A percentile compares a stretch with the other conserved stretches of the same genome.
These are phyloP conservation scores for Isoetes taiwanensis DNA, from an alignment of 75 land plant species.

Conservation along the genomic window DNA sequence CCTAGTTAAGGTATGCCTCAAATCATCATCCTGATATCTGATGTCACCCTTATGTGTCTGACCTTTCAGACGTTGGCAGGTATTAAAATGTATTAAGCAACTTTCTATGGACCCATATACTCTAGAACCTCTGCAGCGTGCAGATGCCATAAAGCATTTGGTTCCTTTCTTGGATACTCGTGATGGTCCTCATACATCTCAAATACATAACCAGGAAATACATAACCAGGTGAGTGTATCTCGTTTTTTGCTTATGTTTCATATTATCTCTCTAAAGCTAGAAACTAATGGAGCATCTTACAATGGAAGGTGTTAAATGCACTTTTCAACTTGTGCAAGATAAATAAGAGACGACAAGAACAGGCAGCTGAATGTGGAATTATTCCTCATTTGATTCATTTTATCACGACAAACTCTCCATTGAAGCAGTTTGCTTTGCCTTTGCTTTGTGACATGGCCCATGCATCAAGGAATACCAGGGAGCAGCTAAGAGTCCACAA, in stretches of 20 bases:
- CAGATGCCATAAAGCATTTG: slow-evolving; percentile 96
- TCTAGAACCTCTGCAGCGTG: slow-evolving; percentile 80
- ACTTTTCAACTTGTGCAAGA: slow-evolving; percentile 93
- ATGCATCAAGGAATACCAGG: slow-evolving; percentile 91
- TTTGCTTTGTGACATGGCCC: slow-evolving; percentile 97
- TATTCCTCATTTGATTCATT: slow-evolving; percentile 88
- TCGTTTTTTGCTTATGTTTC: background rate
- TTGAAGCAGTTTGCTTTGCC: slow-evolving; percentile 81
- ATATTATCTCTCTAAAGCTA: background rate
- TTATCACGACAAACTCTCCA: slow-evolving; percentile 75
- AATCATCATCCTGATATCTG: too few relatives aligned
- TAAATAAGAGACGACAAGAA: slow-evolving; percentile 95
- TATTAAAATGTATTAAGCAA: slow-evolving; percentile 84
- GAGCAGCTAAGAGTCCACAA: slow-evolving; percentile 86
- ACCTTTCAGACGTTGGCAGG: slow-evolving; percentile 22
- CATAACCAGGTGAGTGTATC: background rate
- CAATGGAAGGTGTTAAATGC: slow-evolving; percentile 88
- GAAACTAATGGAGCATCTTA: background rate
- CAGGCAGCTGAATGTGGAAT: slow-evolving; percentile 99
- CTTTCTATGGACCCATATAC: slow-evolving; percentile 87
- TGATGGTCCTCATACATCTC: slow-evolving; percentile 62
- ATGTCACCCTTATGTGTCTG: background rate
- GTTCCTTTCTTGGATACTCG: slow-evolving; percentile 81
- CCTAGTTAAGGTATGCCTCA: slow-evolving; percentile 65
- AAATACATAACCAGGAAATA: slow-evolving; percentile 76